Evolutionary conservation across 768 basidiomycete genomes (phyloP).

Genomic region (Naganishia vishniacii): DNA sequence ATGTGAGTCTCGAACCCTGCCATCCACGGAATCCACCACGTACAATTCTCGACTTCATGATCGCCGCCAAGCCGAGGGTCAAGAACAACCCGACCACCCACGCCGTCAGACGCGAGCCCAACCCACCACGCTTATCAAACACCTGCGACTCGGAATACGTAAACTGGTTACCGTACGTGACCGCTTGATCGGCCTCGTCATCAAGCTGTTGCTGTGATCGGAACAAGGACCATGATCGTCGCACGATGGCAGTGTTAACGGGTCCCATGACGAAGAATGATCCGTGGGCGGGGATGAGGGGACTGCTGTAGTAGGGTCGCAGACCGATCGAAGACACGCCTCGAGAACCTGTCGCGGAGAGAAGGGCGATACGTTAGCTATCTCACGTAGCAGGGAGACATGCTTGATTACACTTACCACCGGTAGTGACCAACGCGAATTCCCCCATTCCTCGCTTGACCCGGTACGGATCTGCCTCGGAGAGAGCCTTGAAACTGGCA

Average conservation of each 20-base stretch:
- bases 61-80: conserved; percentile 9
- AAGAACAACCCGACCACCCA: conserved; percentile 36
- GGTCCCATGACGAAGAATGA: conserved; percentile 53
- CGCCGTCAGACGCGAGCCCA: conserved; percentile 25
- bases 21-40: not conserved
- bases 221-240: conserved; percentile 57
- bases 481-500: conserved; percentile 45
- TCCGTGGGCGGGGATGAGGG: conserved; percentile 46
- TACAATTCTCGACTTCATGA: conserved; percentile 19
- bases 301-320: conserved; percentile 41
- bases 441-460: conserved; percentile 41
- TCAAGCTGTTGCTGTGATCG: conserved; percentile 9
- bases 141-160: conserved; percentile 65
- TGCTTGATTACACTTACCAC: not conserved
- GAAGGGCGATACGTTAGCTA: no score
- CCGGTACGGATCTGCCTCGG: conserved; percentile 46
- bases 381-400: no score
- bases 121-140: conserved; percentile 21
- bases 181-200: not conserved
- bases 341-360: not conserved
- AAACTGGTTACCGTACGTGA: conserved; percentile 66
- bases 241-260: conserved; percentile 55
- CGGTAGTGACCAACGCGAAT: conserved; percentile 24
- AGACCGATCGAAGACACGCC: conserved; percentile 29
- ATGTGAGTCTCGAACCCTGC: conserved; percentile 26